Conservation (phyloP, 495 filamentous ascomycete genomes). For the Hypoxylon intermedium region DNA sequence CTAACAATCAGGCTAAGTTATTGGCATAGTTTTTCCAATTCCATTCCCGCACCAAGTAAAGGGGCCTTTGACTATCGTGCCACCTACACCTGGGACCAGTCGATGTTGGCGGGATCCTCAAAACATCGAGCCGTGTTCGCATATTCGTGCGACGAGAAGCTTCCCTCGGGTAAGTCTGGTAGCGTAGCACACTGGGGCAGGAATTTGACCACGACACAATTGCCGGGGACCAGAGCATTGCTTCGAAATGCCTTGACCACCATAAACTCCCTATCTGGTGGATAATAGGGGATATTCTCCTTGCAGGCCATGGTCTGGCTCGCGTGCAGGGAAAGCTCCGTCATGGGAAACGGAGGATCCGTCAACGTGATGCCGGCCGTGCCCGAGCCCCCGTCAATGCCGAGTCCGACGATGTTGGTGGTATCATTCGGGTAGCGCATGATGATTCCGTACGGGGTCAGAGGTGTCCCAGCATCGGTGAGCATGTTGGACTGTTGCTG, state of each 20-base stretch:
- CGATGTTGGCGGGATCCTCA: conserved; percentile 20
- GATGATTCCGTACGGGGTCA: conserved; percentile 39
- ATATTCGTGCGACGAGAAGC: conserved; percentile 42
- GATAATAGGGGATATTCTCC: conserved; percentile 37
- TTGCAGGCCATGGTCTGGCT: conserved; percentile 40
- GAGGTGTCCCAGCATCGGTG: conserved; percentile 42
- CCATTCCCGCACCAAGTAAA: not conserved
- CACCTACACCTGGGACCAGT: conserved; percentile 13
- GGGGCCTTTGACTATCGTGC: not conserved
- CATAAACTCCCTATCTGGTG: conserved; percentile 13
- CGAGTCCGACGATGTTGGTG: conserved; percentile 16
- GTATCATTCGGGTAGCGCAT: conserved; percentile 23
- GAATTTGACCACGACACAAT: conserved; percentile 38
- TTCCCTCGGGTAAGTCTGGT: conserved; percentile 36
- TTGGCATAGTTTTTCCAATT: no score
- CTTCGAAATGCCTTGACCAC: conserved; percentile 28
- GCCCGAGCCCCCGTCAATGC: conserved; percentile 37
- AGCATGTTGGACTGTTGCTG: conserved; percentile 33
- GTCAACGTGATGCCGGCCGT: conserved; percentile 31
- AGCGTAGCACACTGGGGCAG: conserved; percentile 41
- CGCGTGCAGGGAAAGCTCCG: conserved; percentile 5
- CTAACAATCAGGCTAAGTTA: no score
- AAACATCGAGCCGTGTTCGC: conserved; percentile 35
- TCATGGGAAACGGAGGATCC: conserved; percentile 20
- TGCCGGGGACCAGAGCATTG: conserved; percentile 23